Percentiles rank a stretch among this genome's conserved stretches.
phyloP scores from a whole-genome alignment of 208 protist species.

The Vickermania spadyakhi region DNA sequence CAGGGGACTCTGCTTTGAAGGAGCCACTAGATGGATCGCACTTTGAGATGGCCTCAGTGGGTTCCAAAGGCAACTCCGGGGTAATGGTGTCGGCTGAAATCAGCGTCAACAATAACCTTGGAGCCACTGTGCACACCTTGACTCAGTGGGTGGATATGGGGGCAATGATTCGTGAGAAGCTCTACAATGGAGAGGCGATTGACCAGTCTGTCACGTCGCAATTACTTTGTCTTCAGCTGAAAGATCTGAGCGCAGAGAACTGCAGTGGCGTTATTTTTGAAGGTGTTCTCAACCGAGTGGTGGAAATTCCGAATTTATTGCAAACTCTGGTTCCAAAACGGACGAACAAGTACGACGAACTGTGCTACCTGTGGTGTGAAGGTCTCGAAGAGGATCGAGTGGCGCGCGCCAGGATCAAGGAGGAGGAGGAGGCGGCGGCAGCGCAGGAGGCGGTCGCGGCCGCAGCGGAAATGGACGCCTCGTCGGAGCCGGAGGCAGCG shows the following conservation, averaged over 20 bases:
- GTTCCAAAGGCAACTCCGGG: background rate
- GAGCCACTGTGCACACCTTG: background rate
- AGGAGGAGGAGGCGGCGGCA: background rate
- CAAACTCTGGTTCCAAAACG: constrained; percentile 7
- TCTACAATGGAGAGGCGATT: constrained; percentile 41
- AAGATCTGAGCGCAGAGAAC: constrained; percentile 12
- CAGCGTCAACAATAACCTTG: background rate
- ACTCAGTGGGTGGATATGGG: constrained; percentile 33
- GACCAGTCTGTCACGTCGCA: constrained; percentile 24
- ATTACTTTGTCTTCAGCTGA: constrained; percentile 40
- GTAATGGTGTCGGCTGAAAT: background rate
- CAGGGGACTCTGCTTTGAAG: background rate
- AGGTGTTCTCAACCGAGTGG: constrained; percentile 27
- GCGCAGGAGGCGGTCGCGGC: background rate
- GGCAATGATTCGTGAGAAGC: constrained; percentile 15
- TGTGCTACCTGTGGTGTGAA: background rate
- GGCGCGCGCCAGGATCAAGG: background rate
- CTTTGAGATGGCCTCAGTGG: background rate
- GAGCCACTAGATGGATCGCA: background rate
- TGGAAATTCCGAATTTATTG: constrained; percentile 12
- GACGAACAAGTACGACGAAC: constrained; percentile 8
- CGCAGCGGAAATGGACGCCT: background rate
- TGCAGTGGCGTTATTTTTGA: constrained; percentile 58
- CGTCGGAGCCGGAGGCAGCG: background rate
- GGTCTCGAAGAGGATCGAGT: background rate